Evolutionary conservation across 345 rosid genomes (phyloP), one percentile per base, ranked within the genome.

Genomic region (Syzygium grande): DNA sequence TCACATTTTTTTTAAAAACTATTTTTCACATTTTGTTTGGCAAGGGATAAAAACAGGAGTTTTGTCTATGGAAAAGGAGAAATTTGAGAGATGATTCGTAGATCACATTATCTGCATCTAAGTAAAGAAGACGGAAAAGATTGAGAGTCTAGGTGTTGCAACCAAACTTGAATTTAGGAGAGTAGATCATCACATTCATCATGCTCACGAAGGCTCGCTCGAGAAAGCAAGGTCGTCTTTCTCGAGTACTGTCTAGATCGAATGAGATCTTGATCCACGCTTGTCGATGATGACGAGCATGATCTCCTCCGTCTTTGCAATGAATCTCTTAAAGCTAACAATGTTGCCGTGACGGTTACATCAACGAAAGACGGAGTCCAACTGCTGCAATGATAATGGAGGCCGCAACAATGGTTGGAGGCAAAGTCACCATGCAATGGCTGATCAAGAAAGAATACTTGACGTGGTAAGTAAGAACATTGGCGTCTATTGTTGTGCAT

Each of bases 281-380:
- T 3, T 0, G 2, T 65, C 0, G 0, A 16, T 65, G 43, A 68
- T 68, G 25, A 1, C 23, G 1, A 34, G 23, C 11, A 30, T 30
- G 41, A 34, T 68, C 13, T 30, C 46, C 13, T 16, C 12, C 12
- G 1, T 17, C 12, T 0, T 8, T 1, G 1, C 30, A 1, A 34
- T 5, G 6, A 68, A 68, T 68, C 11, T 17, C 23, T 17, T 6
- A 4, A 34, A 1, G 22, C 12, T 7, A 16, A 30, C 22, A 34
- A 8, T 17, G 3, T 34, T 17, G 25, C 7, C 19, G 1, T 1
- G 12, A 68, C 10, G 3, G 7, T 6, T 65, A 4, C 11, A 3
- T 1, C 4, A 3, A 65, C 0, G 1, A 0, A 65, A 2, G 41
- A 4, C 16, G 10, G 11, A 65, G 78, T 63, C 41, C 77, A 30